Percentiles rank a stretch among this genome's conserved stretches.
These are phyloP conservation scores for Russula sp. DNA, from an alignment of 768 basidiomycete genomes.

Conservation along the genomic window DNA sequence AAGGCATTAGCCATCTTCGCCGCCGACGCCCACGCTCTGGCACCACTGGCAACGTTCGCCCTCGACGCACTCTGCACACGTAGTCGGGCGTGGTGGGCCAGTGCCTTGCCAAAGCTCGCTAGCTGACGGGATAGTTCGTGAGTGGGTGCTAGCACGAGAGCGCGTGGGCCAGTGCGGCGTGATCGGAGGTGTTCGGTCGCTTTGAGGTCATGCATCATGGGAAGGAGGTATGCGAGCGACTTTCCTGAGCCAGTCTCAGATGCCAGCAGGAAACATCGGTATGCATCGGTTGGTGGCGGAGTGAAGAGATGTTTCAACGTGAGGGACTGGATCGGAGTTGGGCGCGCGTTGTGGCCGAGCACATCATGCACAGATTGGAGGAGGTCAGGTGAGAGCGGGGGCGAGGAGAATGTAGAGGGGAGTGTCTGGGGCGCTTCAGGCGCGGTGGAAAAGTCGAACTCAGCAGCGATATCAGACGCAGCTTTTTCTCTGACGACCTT, in stretches of 20 bases:
- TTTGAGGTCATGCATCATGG: conserved; percentile 76
- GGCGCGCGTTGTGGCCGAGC: conserved; percentile 49
- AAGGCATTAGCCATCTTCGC: conserved; percentile 43
- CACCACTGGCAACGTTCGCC: conserved; percentile 38
- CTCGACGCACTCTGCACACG: conserved; percentile 67
- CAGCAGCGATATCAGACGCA: conserved; percentile 26
- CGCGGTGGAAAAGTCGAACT: conserved; percentile 34
- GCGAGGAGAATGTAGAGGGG: conserved; percentile 49
- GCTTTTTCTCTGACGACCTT: not conserved
- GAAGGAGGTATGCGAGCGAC: conserved; percentile 84
- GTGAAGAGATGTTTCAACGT: conserved; percentile 60
- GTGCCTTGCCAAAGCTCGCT: conserved; percentile 62
- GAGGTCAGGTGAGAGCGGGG: conserved; percentile 64
- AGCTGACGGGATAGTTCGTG: conserved; percentile 86
- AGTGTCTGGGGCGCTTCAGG: conserved; percentile 29
- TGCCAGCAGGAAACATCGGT: conserved; percentile 57
- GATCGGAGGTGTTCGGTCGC: conserved; percentile 41
- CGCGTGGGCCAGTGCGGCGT: conserved; percentile 47
- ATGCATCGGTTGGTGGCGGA: conserved; percentile 34
- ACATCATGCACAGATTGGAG: conserved; percentile 49
- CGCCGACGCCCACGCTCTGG: conserved; percentile 32
- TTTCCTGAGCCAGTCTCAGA: conserved; percentile 92
- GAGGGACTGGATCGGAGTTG: conserved; percentile 77
- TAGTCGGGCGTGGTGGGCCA: conserved; percentile 70
- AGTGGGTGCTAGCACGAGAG: conserved; percentile 78